Base-by-base conservation (phyloP, 768 basidiomycete genomes). In the Termitomyces sp. region DNA sequence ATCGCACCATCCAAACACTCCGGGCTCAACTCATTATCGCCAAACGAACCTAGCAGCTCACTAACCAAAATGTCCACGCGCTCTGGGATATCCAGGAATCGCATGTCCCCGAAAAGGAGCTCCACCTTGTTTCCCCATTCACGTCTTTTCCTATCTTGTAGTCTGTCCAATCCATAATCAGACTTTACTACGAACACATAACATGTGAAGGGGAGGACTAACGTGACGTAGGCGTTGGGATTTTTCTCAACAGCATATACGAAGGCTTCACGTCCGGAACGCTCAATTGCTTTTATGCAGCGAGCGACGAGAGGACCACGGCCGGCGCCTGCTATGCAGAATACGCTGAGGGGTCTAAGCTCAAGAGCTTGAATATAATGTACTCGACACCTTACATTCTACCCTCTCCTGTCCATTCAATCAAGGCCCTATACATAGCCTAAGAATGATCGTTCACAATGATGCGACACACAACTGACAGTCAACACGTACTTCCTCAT, bases 231-330 rank as follows among this genome's bases (percentile, higher is more conserved):
- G 7, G 96, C 97, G 67, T 89, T 95, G 2, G 92, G 89, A 66
- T 99, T 98, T 75, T 99, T 98, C 69, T 98, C 97, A 40, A 99
- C 83, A 0, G 90, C 97, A 64, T 92, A 93, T 1, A 99, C 74
- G 35, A 75, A 72, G 0, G 82, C 88, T 21, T 81, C 60, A 24
- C 83, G 78, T 28, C 76, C 70, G 5, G 90, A 74, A 50, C 91
- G 79, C 60, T 83, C 75, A 45, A 93, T 74, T 2, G 96, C 97
- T 46, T 72, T 75, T 47, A 98, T 75, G 65, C 87, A 88, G 21
- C 96, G 85, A 7, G 88, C 83, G 28, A 98, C 91, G 32, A 99
- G 78, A 9, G 95, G 94, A 0, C 97, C 97, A 45, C 97, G 81
- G 30, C 97, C 97, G 0, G 97, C 97, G 41, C 97, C 97, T 35